Base-by-base conservation (phyloP, 495 filamentous ascomycete genomes). In the Xylaria cubensis region DNA sequence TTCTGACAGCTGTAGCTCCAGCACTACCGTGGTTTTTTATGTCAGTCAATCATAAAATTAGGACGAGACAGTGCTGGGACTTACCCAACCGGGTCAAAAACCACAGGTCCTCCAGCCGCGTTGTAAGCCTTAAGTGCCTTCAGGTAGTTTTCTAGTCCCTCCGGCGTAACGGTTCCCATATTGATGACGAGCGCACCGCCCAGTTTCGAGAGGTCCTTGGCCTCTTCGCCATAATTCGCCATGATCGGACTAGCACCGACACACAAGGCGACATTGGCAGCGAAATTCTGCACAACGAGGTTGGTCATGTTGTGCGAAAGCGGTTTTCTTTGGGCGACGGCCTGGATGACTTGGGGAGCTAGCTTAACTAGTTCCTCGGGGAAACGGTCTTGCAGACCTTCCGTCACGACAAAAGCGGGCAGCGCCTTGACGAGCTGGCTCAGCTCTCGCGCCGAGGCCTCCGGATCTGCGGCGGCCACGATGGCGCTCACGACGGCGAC, bases 281-380 rank as follows among this genome's bases (percentile, higher is more conserved):
- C 93, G 75, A 99, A 92, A 77, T 97, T 97, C 74, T 95, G 93
- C 44, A 97, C 94, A 0, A 98, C 87, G 66, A 93, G 84, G 80
- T 98, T 98, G 56, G 97, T 98, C 92, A 98, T 98, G 79, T 97
- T 97, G 82, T 98, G 96, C 10, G 92, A 93, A 12, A 99, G 85
- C 0, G 96, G 95, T 58, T 88, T 90, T 19, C 78, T 83, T 13
- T 82, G 74, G 0, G 86, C 85, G 61, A 97, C 84, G 24, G 85
- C 85, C 62, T 81, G 86, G 41, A 95, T 82, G 26, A 94, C 79
- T 3, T 79, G 76, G 0, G 90, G 88, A 3, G 90, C 85, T 15
- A 87, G 81, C 1, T 79, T 71, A 13, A 81, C 77, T 19, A 97
- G 80, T 24, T 85, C 75, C 21, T 80, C 69, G 3, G 90, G 85